Evolutionary conservation across 257 asterid genomes (phyloP).

Genomic region (Petrea volubilis): DNA sequence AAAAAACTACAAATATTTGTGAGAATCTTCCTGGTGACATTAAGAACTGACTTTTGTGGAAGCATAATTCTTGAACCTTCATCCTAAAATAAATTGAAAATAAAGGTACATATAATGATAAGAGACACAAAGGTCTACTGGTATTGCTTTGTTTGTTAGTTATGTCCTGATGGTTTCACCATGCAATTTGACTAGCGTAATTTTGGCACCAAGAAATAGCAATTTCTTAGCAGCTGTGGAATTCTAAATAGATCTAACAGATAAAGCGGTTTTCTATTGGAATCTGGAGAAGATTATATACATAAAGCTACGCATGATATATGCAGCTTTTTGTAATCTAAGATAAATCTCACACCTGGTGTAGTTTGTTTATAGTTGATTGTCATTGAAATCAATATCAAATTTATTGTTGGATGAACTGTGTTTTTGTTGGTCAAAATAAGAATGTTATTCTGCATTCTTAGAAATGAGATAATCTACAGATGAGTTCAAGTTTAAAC

Average conservation of each 20-base stretch:
- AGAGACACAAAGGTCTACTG: neutral
- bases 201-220: neutral
- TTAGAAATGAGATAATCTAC: neutral
- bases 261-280: neutral
- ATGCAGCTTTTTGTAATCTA: neutral
- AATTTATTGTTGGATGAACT: neutral
- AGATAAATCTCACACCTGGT: neutral
- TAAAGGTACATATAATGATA: neutral
- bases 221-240: neutral
- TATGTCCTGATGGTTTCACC: neutral
- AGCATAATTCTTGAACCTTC: neutral
- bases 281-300: neutral
- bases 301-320: neutral
- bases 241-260: neutral
- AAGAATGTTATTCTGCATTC: neutral
- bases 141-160: neutral
- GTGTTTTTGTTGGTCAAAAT: neutral
- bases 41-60: neutral
- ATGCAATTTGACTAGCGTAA: neutral
- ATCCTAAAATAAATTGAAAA: neutral
- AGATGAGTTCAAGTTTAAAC: neutral
- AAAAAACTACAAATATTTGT: neutral
- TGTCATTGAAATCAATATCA: constrained; percentile 2
- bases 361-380: neutral
- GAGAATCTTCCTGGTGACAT: neutral